Evolutionary conservation across 202 grass and related monocot species (phyloP).

Genomic region (Hordeum pubiflorum): DNA sequence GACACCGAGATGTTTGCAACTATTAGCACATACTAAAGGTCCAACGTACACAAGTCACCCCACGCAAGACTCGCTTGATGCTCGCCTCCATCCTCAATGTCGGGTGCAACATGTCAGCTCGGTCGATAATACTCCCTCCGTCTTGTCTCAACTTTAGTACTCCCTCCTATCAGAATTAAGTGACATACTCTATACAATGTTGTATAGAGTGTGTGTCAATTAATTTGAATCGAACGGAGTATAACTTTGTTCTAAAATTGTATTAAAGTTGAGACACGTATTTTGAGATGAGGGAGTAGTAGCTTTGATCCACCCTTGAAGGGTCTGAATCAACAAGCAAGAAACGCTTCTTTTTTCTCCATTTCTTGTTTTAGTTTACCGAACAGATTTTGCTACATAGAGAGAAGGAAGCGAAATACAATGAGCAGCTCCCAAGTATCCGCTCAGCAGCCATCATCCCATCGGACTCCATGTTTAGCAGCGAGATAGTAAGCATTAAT

Average conservation of each 20-base stretch:
- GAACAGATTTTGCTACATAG: neutral
- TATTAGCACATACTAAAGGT: neutral
- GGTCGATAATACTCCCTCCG: neutral
- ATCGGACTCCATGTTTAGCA: constrained; percentile 81
- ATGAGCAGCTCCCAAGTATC: neutral
- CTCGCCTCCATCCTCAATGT: neutral
- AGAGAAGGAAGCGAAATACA: neutral
- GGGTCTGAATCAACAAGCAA: neutral
- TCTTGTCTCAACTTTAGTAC: too few relatives aligned
- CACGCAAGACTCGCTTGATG: too few relatives aligned
- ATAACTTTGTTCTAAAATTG: too few relatives aligned
- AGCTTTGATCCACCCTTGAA: neutral
- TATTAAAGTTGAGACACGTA: neutral
- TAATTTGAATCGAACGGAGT: too few relatives aligned
- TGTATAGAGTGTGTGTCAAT: too few relatives aligned
- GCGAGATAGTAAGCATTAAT: constrained; percentile 80
- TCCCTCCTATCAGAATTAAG: too few relatives aligned
- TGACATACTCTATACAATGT: too few relatives aligned
- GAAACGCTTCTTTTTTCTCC: neutral
- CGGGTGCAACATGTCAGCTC: neutral
- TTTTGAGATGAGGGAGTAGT: neutral
- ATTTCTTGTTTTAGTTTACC: neutral
- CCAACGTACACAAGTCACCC: too few relatives aligned
- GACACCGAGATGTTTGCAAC: neutral
- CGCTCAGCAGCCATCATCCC: constrained; percentile 61